Percentiles rank a stretch among this genome's conserved stretches.
These are phyloP conservation scores for Moesziomyces sp. DNA, from an alignment of 1,284 basidiomycete species.

Conservation along the genomic window DNA sequence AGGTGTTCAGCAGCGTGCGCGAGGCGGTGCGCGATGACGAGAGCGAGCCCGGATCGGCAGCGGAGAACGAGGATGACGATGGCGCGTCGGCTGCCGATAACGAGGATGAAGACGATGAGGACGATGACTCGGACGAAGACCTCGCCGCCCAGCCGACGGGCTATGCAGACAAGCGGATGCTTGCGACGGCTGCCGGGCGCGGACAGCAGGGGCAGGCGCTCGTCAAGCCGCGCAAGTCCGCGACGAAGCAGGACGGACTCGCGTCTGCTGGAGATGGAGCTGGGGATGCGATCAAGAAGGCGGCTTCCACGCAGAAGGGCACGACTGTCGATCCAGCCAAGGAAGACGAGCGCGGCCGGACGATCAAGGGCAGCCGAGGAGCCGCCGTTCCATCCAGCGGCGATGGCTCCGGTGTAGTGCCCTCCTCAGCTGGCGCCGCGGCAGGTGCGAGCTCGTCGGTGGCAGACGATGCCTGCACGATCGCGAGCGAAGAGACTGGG, in stretches of 20 bases:
- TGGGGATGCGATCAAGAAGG: slow-evolving; percentile 15
- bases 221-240: slow-evolving; percentile 9
- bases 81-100: slow-evolving; percentile 47
- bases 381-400: background rate
- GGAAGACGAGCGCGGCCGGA: slow-evolving; percentile 21
- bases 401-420: slow-evolving; percentile 13
- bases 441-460: slow-evolving; percentile 18
- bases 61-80: slow-evolving; percentile 42
- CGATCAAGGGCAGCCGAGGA: slow-evolving; percentile 14
- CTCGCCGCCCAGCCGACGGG: slow-evolving; percentile 13
- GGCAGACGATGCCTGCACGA: slow-evolving; percentile 33
- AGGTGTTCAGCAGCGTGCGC: slow-evolving; percentile 88
- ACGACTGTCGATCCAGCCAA: slow-evolving; percentile 69
- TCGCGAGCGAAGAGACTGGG: slow-evolving; percentile 35
- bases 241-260: slow-evolving; percentile 1
- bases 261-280: background rate
- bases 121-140: slow-evolving; percentile 45
- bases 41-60: slow-evolving; percentile 47
- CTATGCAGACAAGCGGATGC: slow-evolving; percentile 13
- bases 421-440: slow-evolving; percentile 14
- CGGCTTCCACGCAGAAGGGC: background rate
- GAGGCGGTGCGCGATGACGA: slow-evolving; percentile 88
- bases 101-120: slow-evolving; percentile 52
- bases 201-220: slow-evolving; percentile 3
- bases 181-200: slow-evolving; percentile 5